A percentile compares a stretch with the other conserved stretches of the same genome.
These are phyloP conservation scores for Opeltia flavorubescens DNA, from an alignment of 495 filamentous ascomycete species.

Conservation along the genomic window DNA sequence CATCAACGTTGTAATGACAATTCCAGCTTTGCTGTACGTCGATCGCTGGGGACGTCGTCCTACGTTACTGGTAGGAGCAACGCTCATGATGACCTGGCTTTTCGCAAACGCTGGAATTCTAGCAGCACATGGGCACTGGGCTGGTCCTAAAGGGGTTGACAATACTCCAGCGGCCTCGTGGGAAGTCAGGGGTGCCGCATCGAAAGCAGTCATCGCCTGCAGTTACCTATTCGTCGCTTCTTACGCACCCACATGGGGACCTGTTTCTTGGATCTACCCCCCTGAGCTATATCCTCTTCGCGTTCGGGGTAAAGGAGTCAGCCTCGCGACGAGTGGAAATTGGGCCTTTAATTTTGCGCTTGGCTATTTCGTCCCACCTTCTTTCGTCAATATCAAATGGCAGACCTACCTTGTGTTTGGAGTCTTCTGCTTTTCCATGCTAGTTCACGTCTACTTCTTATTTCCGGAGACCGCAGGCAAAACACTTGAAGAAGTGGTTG, in stretches of 20 bases:
- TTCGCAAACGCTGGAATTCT: conserved; percentile 43
- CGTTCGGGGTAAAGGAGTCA: conserved; percentile 52
- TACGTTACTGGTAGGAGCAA: conserved; percentile 35
- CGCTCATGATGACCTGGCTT: conserved; percentile 38
- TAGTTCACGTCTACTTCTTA: conserved; percentile 47
- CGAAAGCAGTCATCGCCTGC: conserved; percentile 42
- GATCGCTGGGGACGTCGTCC: conserved; percentile 39
- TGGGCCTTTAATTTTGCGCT: conserved; percentile 37
- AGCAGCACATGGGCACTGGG: conserved; percentile 41
- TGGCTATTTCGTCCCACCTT: conserved; percentile 37
- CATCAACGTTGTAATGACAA: conserved; percentile 54
- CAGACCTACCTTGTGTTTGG: conserved; percentile 37
- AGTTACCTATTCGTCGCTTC: conserved; percentile 53
- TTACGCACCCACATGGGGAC: conserved; percentile 47
- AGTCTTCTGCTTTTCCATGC: conserved; percentile 35
- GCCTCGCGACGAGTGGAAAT: conserved; percentile 48
- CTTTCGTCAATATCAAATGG: conserved; percentile 40
- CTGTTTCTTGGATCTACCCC: conserved; percentile 49
- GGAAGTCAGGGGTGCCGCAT: conserved; percentile 21
- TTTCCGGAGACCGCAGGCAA: conserved; percentile 41
- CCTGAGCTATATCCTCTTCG: conserved; percentile 54
- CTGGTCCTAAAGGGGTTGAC: conserved; percentile 34
- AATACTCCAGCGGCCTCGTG: conserved; percentile 27
- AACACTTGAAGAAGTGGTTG: conserved; percentile 33
- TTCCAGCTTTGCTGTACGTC: conserved; percentile 44